Base-by-base conservation (phyloP, 2,329 filamentous ascomycete species). In the Trichoderma simmonsii region DNA sequence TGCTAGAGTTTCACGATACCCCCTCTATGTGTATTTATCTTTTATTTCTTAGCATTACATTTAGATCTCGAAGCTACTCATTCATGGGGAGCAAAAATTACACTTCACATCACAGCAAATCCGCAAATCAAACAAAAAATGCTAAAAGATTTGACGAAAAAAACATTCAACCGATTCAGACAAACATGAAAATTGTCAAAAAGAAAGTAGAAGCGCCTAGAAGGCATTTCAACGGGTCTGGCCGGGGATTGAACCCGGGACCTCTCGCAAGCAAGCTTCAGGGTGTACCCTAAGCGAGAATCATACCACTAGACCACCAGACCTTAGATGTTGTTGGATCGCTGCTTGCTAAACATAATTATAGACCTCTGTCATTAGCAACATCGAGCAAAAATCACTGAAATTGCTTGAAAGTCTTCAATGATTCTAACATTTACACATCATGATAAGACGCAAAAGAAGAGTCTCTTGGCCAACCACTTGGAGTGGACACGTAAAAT, bases 181-280 rank as follows among this genome's bases (percentile, higher is more conserved):
- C 21, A 43, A 24, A 5, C 5, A 15, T 6, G 18, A 8, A 32
- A 60, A 43, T 9, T 14, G 18, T 21, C 51, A 59, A 59, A 59
- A 65, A 51, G n/a, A 36, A 5, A 36, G 64, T 7, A 43, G 39
- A 59, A 30, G 4, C 48, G 26, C 60, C 18, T 11, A 32, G 15
- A 8, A 14, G 11, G 56, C 36, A 32, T 24, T 24, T 48, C 36
- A 51, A 34, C n/a, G 81, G 81, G 81, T 82, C 81, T 82, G 81
- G 81, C 82, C 81, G 82, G 81, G 82, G 81, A 83, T 83, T 82
- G 82, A 83, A 83, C 82, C 80, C 82, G 82, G 82, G 82, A 83
- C 82, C 82, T 83, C 82, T 82, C 81, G 82, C 82, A 83, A 51
- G 32, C 21, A 59, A 71, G 69, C 60, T 71, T 54, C 65, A 65